Conservation (phyloP, 2,329 filamentous ascomycete species). For the Cercospora nicotianae region DNA sequence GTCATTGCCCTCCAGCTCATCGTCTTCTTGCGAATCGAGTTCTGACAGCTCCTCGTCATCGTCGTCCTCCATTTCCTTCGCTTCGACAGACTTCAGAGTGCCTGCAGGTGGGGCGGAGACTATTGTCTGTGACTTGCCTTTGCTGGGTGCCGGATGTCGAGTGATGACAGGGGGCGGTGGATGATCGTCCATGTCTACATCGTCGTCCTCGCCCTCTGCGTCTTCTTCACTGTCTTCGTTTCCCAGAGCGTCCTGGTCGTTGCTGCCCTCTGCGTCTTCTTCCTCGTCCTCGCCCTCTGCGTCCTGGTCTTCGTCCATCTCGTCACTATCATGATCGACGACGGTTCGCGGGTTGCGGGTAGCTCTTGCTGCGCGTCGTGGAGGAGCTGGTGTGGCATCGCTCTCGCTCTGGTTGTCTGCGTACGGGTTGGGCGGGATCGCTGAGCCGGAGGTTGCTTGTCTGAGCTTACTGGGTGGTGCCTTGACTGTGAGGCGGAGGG, state of each 20-base stretch:
- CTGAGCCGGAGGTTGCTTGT: conserved; percentile 46
- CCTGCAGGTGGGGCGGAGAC: conserved; percentile 34
- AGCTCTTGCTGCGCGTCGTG: conserved; percentile 32
- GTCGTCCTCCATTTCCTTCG: conserved; percentile 53
- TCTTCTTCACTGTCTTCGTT: conserved; percentile 36
- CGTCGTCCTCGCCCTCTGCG: conserved; percentile 39
- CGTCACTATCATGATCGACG: conserved; percentile 39
- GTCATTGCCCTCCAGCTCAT: conserved; percentile 40
- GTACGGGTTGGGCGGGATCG: conserved; percentile 37
- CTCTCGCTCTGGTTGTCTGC: conserved; percentile 36
- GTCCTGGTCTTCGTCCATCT: conserved; percentile 17
- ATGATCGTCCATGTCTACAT: conserved; percentile 39
- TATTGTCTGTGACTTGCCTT: conserved; percentile 33
- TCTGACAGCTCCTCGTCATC: conserved; percentile 51
- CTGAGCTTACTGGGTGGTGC: conserved; percentile 52
- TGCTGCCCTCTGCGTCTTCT: conserved; percentile 30
- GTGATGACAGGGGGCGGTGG: conserved; percentile 40
- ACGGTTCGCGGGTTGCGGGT: conserved; percentile 40
- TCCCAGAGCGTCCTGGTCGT: conserved; percentile 31
- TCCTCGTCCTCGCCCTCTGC: conserved; percentile 35
- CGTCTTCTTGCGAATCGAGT: conserved; percentile 38
- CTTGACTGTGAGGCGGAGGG: conserved; percentile 52
- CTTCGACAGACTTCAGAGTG: conserved; percentile 48
- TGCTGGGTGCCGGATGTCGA: conserved; percentile 23
- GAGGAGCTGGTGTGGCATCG: conserved; percentile 38